These are phyloP conservation scores for Kazachstania viticola DNA, from an alignment of 805 yeast species.

Conservation along the genomic window DNA sequence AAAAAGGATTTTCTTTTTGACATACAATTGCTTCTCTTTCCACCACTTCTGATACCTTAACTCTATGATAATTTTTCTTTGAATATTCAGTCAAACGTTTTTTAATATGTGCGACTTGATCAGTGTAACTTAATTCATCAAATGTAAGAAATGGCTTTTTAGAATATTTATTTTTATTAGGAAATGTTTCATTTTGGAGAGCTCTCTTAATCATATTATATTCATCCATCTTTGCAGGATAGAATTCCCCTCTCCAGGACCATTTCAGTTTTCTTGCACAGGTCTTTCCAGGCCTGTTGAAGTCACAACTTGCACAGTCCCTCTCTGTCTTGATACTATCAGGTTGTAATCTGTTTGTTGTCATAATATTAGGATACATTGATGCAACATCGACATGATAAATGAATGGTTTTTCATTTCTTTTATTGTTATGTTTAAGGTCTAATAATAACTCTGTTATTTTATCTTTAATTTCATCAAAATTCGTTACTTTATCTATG, in stretches of 20 bases:
- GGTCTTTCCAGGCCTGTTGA: conserved; percentile 84
- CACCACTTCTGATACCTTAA: conserved; percentile 70
- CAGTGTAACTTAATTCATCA: conserved; percentile 64
- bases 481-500: conserved; percentile 69
- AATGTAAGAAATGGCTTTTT: conserved; percentile 51
- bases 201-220: conserved; percentile 83
- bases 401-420: conserved; percentile 73
- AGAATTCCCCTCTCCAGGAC: conserved; percentile 98
- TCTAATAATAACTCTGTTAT: conserved; percentile 46
- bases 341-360: conserved; percentile 92
- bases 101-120: conserved; percentile 66
- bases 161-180: conserved; percentile 43
- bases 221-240: conserved; percentile 84
- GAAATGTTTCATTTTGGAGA: conserved; percentile 65
- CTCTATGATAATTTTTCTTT: conserved; percentile 70
- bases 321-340: conserved; percentile 93
- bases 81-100: conserved; percentile 77
- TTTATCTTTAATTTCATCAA: conserved; percentile 55
- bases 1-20: conserved; percentile 95
- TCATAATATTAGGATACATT: conserved; percentile 98
- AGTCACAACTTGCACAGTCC: conserved; percentile 96
- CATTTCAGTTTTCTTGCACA: conserved; percentile 89
- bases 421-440: conserved; percentile 46
- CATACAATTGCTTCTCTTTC: conserved; percentile 91
- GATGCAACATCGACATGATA: conserved; percentile 99